A percentile compares a stretch with the other conserved stretches of the same genome.
phyloP scores from a whole-genome alignment of 495 filamentous ascomycete genomes.

The Bacidia rubella region DNA sequence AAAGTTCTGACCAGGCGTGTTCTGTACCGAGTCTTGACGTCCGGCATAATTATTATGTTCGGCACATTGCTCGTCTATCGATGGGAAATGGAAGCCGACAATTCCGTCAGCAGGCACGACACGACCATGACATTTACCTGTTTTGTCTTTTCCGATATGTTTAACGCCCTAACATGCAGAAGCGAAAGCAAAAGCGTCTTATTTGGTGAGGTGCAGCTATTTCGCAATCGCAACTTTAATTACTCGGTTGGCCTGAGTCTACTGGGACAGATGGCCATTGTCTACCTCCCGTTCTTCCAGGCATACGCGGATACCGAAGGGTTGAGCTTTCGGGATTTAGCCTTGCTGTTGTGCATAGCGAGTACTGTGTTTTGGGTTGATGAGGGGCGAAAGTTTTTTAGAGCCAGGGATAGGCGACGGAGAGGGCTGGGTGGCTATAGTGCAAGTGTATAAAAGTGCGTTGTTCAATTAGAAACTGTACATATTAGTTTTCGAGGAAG shows the following conservation, averaged over 20 bases:
- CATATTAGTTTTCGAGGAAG: slow-evolving; percentile 5
- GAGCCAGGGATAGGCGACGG: slow-evolving; percentile 20
- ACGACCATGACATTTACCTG: slow-evolving; percentile 99
- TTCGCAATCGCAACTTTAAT: slow-evolving; percentile 88
- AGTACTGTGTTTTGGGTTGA: slow-evolving; percentile 92
- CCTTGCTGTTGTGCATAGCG: slow-evolving; percentile 55
- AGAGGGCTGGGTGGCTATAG: slow-evolving; percentile 30
- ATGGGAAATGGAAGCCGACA: slow-evolving; percentile 61
- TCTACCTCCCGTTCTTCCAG: slow-evolving; percentile 89
- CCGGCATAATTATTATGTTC: slow-evolving; percentile 74
- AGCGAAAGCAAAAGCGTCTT: slow-evolving; percentile 83
- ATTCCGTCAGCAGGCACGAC: slow-evolving; percentile 76
- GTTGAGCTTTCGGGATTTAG: slow-evolving; percentile 55
- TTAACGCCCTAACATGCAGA: slow-evolving; percentile 88
- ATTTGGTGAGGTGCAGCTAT: slow-evolving; percentile 67
- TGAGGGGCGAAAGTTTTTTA: slow-evolving; percentile 67
- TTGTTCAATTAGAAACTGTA: slow-evolving; percentile 5
- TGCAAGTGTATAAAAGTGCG: slow-evolving; percentile 28
- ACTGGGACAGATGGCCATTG: slow-evolving; percentile 72
- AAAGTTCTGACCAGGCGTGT: slow-evolving; percentile 75
- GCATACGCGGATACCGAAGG: slow-evolving; percentile 92
- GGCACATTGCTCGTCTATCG: slow-evolving; percentile 86
- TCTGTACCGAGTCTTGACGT: slow-evolving; percentile 73
- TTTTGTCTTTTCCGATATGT: slow-evolving; percentile 98
- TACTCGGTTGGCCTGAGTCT: slow-evolving; percentile 78